A percentile compares a stretch with the other conserved stretches of the same genome.
phyloP scores from a whole-genome alignment of 805 yeast species.

The Schwanniomyces yamadae region DNA sequence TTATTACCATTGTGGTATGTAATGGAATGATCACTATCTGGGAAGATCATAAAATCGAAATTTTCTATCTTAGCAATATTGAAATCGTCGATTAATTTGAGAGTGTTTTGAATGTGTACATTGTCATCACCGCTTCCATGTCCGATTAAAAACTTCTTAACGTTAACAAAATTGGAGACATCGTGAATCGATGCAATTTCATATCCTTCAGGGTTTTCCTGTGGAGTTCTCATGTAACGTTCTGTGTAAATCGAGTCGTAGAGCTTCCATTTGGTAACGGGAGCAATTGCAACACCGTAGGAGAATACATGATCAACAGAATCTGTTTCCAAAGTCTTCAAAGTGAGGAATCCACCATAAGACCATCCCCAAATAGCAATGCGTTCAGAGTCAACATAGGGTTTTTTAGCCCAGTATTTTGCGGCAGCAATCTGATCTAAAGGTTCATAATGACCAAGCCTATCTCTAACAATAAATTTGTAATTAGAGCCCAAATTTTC shows the following conservation, averaged over 20 bases:
- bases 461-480: conserved; percentile 77
- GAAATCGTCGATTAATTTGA: conserved; percentile 60
- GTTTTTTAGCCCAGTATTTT: conserved; percentile 56
- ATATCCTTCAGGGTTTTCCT: conserved; percentile 50
- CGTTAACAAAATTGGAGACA: conserved; percentile 44
- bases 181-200: conserved; percentile 42
- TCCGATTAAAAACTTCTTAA: conserved; percentile 61
- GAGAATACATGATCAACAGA: conserved; percentile 55
- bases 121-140: conserved; percentile 87
- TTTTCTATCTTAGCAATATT: conserved; percentile 77
- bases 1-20: conserved; percentile 68
- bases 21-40: conserved; percentile 77
- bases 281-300: conserved; percentile 81
- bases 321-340: conserved; percentile 73
- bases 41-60: conserved; percentile 75
- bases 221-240: conserved; percentile 64
- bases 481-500: conserved; percentile 49
- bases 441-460: conserved; percentile 79
- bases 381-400: conserved; percentile 58
- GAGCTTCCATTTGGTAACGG: conserved; percentile 75
- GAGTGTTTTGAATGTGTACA: conserved; percentile 73
- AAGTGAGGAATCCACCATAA: conserved; percentile 76
- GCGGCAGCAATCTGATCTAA: conserved; percentile 88
- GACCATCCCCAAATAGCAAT: conserved; percentile 89
- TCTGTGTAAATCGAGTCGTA: conserved; percentile 82